Evolutionary conservation across 1,284 basidiomycete genomes (phyloP), one percentile per base, ranked within the genome.

Genomic region (Pseudozyma sp.): DNA sequence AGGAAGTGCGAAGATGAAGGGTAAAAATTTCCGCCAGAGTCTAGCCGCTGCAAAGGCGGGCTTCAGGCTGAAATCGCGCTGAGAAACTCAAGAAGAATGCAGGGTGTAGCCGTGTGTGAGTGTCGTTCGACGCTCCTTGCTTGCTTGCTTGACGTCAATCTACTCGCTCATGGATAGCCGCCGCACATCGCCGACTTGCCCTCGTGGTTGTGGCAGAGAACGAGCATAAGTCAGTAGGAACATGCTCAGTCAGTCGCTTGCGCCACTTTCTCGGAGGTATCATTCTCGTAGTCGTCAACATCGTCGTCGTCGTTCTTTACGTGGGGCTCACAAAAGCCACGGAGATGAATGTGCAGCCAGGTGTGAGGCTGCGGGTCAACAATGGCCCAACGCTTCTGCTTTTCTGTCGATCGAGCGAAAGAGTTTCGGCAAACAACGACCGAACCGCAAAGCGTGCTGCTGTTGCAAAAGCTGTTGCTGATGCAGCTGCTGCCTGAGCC

Each of bases 51-150:
- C 25, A 31, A 31, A 31, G 25, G 25, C 25, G 25, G 25, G 39
- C 3, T n/a, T 40, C 39, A 40, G n/a, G 39, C 39, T n/a, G 19
- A 18, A 16, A 18, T 44, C 38, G 52, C 39, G 35, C 31, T 19
- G 43, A 14, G 31, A 13, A 42, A n/a, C 31, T 44, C 39, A 53
- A 39, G 9, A 14, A n/a, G 47, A n/a, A 50, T 45, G 21, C n/a
- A 43, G n/a, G 21, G 40, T 18, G 36, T 55, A n/a, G 38, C 38
- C 34, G 34, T 45, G 53, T 40, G 36, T 19, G n/a, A 21, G 39
- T 66, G 64, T 60, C 64, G 58, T 66, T 59, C 51, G 64, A 60
- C 25, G 25, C 55, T 39, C 36, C 36, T 12, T 18, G 11, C 36
- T 43, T 40, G 36, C 42, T 36, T 13, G 39, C 19, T 51, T 51